These are phyloP conservation scores for Phytopythium kandeliae DNA, from an alignment of 352 stramenopile species.

Conservation along the genomic window DNA sequence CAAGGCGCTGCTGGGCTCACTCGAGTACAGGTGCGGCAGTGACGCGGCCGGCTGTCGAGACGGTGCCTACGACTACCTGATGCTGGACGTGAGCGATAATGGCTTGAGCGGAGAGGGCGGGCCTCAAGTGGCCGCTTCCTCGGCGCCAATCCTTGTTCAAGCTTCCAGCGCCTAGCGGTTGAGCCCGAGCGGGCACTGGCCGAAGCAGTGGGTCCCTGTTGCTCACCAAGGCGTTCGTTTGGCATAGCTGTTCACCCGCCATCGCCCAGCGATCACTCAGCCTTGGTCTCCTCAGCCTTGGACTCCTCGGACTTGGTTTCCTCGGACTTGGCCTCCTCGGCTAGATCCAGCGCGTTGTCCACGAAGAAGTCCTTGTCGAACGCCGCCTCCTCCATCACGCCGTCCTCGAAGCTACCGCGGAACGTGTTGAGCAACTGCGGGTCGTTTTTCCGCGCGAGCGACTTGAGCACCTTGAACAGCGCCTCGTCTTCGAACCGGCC, in stretches of 20 bases:
- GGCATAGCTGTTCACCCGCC: neutral
- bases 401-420: constrained; percentile 67
- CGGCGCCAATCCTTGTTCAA: constrained; percentile 6
- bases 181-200: too few species aligned
- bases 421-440: constrained; percentile 71
- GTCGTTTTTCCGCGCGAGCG: constrained; percentile 80
- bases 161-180: neutral
- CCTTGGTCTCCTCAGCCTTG: constrained; percentile 42
- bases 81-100: constrained; percentile 52
- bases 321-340: constrained; percentile 43
- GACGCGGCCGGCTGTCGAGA: constrained; percentile 19
- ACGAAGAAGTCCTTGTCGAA: constrained; percentile 85
- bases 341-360: constrained; percentile 76
- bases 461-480: constrained; percentile 77
- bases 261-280: neutral
- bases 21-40: constrained; percentile 40
- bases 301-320: neutral
- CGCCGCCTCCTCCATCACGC: constrained; percentile 33
- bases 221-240: too few species aligned
- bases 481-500: constrained; percentile 60
- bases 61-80: constrained; percentile 26
- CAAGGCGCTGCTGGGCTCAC: constrained; percentile 14
- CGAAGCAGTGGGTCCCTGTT: too few species aligned
- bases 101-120: constrained; percentile 35
- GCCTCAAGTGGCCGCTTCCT: constrained; percentile 16